These are phyloP conservation scores for Fragaria ananassa DNA, from an alignment of 306 rosid species.

Conservation along the genomic window DNA sequence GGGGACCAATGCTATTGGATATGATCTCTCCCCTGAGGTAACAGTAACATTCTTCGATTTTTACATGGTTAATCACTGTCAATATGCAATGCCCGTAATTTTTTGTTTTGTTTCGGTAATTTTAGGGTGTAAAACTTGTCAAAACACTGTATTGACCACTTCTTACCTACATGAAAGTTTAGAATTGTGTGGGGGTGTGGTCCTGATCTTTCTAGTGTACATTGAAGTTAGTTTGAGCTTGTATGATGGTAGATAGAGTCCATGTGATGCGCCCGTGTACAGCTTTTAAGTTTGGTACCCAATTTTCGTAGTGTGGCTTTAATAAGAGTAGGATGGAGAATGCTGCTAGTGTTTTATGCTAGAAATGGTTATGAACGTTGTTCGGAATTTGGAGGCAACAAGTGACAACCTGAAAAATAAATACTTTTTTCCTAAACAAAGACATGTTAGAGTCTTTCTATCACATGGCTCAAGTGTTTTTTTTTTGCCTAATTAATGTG, in stretches of 20 bases:
- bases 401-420: neutral
- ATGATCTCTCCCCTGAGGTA: constrained; percentile 91
- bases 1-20: constrained; percentile 96
- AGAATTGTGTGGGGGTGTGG: neutral
- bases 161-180: neutral
- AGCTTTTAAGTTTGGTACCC: neutral
- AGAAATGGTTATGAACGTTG: neutral
- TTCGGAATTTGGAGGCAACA: neutral
- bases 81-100: neutral
- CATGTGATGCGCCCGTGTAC: neutral
- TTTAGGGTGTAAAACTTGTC: neutral
- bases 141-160: neutral
- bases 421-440: neutral
- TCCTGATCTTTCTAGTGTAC: no score
- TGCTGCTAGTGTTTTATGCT: neutral
- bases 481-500: neutral
- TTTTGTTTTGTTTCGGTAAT: no score
- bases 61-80: neutral
- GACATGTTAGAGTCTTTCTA: neutral
- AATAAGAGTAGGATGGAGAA: neutral
- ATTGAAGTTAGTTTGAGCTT: neutral
- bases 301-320: neutral
- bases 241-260: neutral
- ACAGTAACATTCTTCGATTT: neutral
- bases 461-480: neutral